Evolutionary conservation across 2,329 filamentous ascomycete genomes (phyloP).

Genomic region (Claviceps humidiphila): DNA sequence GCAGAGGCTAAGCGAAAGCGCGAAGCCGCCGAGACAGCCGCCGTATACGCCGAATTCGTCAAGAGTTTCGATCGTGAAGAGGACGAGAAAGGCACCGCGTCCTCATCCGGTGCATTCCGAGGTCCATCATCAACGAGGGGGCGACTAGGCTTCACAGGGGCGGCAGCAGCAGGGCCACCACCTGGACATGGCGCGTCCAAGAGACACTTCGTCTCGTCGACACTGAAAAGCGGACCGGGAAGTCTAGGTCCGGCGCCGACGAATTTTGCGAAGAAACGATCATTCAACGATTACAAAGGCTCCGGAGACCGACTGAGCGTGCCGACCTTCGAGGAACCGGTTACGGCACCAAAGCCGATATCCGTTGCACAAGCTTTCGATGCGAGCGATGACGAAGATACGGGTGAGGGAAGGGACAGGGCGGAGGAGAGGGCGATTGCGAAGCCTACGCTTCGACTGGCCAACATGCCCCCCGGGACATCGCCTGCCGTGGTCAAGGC

Average conservation of each 20-base stretch:
- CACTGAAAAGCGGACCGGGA: conserved; percentile 46
- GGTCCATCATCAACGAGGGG: conserved; percentile 6
- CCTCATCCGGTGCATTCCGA: conserved; percentile 10
- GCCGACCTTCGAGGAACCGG: conserved; percentile 27
- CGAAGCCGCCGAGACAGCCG: conserved; percentile 77
- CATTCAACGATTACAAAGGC: conserved; percentile 24
- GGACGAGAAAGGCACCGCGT: conserved; percentile 18
- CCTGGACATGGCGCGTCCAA: conserved; percentile 21
- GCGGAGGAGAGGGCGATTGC: conserved; percentile 46
- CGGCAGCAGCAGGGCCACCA: neutral
- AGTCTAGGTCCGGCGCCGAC: conserved; percentile 42
- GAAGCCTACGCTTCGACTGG: conserved; percentile 48
- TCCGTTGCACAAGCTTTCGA: conserved; percentile 59
- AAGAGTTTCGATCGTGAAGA: conserved; percentile 60
- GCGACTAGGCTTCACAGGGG: conserved; percentile 3
- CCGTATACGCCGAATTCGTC: conserved; percentile 76
- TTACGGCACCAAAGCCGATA: conserved; percentile 27
- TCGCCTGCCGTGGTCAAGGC: conserved; percentile 47
- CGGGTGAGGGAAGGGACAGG: conserved; percentile 26
- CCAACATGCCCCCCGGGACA: conserved; percentile 46
- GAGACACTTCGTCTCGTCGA: conserved; percentile 52
- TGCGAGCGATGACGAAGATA: conserved; percentile 47
- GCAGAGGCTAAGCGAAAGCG: conserved; percentile 76
- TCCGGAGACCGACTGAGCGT: conserved; percentile 21
- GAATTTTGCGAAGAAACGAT: conserved; percentile 40